A percentile compares a stretch with the other conserved stretches of the same genome.
phyloP scores from a whole-genome alignment of 441 rosid species.

The Corymbia calophylla region DNA sequence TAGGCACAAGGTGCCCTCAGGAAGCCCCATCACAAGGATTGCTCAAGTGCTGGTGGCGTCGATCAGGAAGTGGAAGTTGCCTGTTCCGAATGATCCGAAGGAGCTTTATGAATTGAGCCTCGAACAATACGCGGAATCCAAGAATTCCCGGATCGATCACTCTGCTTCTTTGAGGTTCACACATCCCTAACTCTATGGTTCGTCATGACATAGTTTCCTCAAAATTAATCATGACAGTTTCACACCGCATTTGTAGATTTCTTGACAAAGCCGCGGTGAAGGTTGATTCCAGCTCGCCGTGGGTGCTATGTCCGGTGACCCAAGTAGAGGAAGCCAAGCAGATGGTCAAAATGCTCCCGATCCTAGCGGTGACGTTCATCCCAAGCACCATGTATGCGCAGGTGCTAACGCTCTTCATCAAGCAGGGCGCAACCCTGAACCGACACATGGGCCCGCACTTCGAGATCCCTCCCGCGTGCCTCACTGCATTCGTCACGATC shows the following conservation, averaged over 20 bases:
- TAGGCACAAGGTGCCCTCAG: conserved; percentile 23
- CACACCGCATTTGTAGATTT: conserved; percentile 8
- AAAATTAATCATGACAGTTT: neutral
- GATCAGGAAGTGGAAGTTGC: conserved; percentile 14
- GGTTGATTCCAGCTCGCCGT: conserved; percentile 8
- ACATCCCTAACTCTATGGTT: neutral
- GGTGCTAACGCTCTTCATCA: conserved; percentile 22
- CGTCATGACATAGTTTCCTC: neutral
- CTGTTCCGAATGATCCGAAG: conserved; percentile 15
- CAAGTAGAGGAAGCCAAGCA: conserved; percentile 37
- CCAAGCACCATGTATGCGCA: conserved; percentile 25
- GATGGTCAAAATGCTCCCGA: conserved; percentile 32
- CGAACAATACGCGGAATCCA: conserved; percentile 17
- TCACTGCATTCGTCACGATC: conserved; percentile 24
- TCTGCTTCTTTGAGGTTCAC: conserved; percentile 22
- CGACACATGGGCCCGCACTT: conserved; percentile 30
- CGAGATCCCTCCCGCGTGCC: conserved; percentile 28
- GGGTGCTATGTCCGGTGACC: conserved; percentile 29
- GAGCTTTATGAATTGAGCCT: conserved; percentile 22
- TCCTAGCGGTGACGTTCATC: conserved; percentile 17
- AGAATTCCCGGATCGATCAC: conserved; percentile 18
- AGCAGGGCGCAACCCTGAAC: conserved; percentile 30
- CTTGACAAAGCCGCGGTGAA: conserved; percentile 38
- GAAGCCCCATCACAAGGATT: conserved; percentile 23
- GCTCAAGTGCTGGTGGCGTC: conserved; percentile 28